Conservation (phyloP, 2,329 filamentous ascomycete species). For the Beauveria rudraprayagi region DNA sequence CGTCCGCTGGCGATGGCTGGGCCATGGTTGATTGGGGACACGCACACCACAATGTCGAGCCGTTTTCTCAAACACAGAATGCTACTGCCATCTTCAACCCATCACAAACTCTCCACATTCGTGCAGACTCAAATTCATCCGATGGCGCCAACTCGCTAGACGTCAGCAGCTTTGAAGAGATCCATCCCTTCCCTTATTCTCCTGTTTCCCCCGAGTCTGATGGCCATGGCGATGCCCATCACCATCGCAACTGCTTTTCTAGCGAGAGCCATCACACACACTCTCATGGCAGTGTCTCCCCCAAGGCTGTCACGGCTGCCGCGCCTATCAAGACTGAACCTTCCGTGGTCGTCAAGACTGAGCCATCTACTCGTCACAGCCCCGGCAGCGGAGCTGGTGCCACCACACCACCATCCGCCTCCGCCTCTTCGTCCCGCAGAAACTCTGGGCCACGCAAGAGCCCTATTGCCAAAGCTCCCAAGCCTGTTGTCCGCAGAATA, state of each 20-base stretch:
- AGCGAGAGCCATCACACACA: conserved; percentile 40
- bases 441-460: conserved; percentile 68
- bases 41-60: conserved; percentile 59
- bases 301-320: conserved; percentile 58
- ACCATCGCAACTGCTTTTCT: conserved; percentile 55
- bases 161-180: conserved; percentile 75
- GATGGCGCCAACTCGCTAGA: conserved; percentile 59
- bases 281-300: conserved; percentile 52
- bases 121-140: conserved; percentile 80
- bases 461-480: conserved; percentile 70
- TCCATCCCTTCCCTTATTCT: conserved; percentile 60
- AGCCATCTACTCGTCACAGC: conserved; percentile 51
- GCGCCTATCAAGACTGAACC: conserved; percentile 56
- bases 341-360: conserved; percentile 22
- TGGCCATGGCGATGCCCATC: conserved; percentile 54
- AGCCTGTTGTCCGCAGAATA: conserved; percentile 74
- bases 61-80: conserved; percentile 40
- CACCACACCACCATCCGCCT: conserved; percentile 55
- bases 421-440: conserved; percentile 40
- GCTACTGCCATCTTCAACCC: conserved; percentile 77
- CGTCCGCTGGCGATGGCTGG: conserved; percentile 84
- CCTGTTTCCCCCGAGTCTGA: conserved; percentile 81
- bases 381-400: conserved; percentile 54
- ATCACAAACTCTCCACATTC: conserved; percentile 78
- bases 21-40: conserved; percentile 68